Percentiles rank a stretch among this genome's conserved stretches.
phyloP scores from a whole-genome alignment of 2,329 filamentous ascomycete genomes.

The Chrysoporthe cubensis region DNA sequence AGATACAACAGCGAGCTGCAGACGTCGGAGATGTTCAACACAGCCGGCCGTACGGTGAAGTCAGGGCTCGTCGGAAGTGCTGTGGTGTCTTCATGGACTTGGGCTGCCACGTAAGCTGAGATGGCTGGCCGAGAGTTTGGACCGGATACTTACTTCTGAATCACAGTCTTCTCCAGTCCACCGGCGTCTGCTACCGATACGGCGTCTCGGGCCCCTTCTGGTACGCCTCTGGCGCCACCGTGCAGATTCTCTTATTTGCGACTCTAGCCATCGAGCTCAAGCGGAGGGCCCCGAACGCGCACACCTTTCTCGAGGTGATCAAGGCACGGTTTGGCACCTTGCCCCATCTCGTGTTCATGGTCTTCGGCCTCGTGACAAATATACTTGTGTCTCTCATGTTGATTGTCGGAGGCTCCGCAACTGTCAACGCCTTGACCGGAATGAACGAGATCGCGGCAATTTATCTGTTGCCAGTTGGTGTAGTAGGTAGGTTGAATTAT shows the following conservation, averaged over 20 bases:
- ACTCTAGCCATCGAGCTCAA: conserved; percentile 91
- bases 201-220: conserved; percentile 65
- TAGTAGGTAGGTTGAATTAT: conserved; percentile 50
- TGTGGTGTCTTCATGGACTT: conserved; percentile 93
- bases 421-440: conserved; percentile 71
- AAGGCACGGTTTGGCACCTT: conserved; percentile 73
- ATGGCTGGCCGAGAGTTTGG: not conserved
- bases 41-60: conserved; percentile 85
- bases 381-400: conserved; percentile 89
- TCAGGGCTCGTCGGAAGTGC: conserved; percentile 85
- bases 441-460: conserved; percentile 80
- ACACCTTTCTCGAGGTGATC: conserved; percentile 83
- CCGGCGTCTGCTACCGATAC: conserved; percentile 82
- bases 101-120: conserved; percentile 77
- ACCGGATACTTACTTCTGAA: not conserved
- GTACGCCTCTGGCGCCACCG: conserved; percentile 73
- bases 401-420: conserved; percentile 78
- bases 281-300: conserved; percentile 82
- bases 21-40: conserved; percentile 92
- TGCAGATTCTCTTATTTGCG: conserved; percentile 88
- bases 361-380: conserved; percentile 83
- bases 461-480: conserved; percentile 79
- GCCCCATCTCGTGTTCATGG: conserved; percentile 78
- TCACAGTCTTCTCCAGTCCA: conserved; percentile 66
- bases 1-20: conserved; percentile 68